A percentile compares a stretch with the other conserved stretches of the same genome.
Evolutionary conservation across 1,284 basidiomycete species (phyloP).

Genomic region (Cystobasidium slooffiae): DNA sequence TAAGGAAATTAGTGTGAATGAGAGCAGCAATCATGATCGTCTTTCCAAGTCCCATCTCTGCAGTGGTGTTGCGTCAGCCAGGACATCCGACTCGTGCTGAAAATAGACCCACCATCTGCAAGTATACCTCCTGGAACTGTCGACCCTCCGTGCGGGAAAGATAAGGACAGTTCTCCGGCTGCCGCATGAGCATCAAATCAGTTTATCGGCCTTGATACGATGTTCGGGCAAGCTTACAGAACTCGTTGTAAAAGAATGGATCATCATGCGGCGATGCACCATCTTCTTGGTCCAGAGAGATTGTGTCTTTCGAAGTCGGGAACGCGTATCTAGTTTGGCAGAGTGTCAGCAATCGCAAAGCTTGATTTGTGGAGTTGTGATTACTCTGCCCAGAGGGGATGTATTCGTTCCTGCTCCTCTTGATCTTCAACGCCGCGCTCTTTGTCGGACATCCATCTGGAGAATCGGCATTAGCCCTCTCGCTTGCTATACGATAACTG

Average conservation of each 20-base stretch:
- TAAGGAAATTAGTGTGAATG: constrained; percentile 71
- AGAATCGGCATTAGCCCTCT: background rate
- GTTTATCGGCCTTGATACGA: background rate
- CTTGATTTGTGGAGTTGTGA: constrained; percentile 17
- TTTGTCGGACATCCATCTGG: constrained; percentile 88
- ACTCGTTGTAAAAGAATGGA: constrained; percentile 70
- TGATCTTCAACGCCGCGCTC: constrained; percentile 74
- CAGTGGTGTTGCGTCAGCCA: background rate
- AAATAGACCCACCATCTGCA: constrained; percentile 66
- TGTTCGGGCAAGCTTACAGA: constrained; percentile 41
- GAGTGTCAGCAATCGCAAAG: no score
- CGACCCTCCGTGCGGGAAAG: constrained; percentile 80
- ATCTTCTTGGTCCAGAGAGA: constrained; percentile 51
- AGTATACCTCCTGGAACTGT: constrained; percentile 83
- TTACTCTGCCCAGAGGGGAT: constrained; percentile 93
- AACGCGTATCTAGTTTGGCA: constrained; percentile 39
- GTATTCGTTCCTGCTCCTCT: constrained; percentile 73
- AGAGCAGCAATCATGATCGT: constrained; percentile 94
- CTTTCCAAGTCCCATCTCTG: constrained; percentile 83
- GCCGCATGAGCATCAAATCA: background rate
- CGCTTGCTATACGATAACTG: background rate
- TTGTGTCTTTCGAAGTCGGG: constrained; percentile 8
- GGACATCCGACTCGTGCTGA: background rate
- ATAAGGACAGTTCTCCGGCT: constrained; percentile 85
- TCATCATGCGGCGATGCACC: constrained; percentile 53